Conservation (phyloP, 345 rosid genomes). For the Theobroma cacao region DNA sequence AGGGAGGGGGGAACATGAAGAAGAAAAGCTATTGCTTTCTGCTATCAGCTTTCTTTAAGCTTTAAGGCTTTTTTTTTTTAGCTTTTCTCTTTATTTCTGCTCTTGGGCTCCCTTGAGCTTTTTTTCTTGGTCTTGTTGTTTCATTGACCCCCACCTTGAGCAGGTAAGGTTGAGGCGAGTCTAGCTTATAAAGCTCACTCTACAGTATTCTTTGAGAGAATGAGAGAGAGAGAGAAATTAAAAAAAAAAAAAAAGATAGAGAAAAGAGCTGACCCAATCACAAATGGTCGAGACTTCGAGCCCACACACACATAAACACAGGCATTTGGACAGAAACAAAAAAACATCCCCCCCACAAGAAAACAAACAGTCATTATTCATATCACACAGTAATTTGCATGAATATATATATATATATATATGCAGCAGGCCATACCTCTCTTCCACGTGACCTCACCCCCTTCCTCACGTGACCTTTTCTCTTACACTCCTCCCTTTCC, state of each 20-base stretch:
- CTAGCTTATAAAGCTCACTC: constrained; percentile 22
- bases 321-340: constrained; percentile 47
- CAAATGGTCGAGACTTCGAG: constrained; percentile 35
- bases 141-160: constrained; percentile 37
- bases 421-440: constrained; percentile 28
- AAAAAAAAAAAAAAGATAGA: not conserved
- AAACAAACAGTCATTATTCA: constrained; percentile 51
- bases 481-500: not conserved
- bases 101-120: not conserved
- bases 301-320: constrained; percentile 31
- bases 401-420: constrained; percentile 11
- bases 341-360: constrained; percentile 44
- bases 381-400: constrained; percentile 45
- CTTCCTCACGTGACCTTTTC: constrained; percentile 41
- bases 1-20: constrained; percentile 19
- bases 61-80: constrained; percentile 34
- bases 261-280: constrained; percentile 32
- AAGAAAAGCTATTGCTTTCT: constrained; percentile 66
- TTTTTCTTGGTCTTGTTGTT: constrained; percentile 20
- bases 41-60: constrained; percentile 56
- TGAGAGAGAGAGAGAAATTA: not conserved
- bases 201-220: not conserved
- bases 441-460: constrained; percentile 44
- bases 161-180: constrained; percentile 21
- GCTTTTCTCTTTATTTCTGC: not conserved